Base-by-base conservation (phyloP, 2,329 filamentous ascomycete species). In the Beauveria australis region DNA sequence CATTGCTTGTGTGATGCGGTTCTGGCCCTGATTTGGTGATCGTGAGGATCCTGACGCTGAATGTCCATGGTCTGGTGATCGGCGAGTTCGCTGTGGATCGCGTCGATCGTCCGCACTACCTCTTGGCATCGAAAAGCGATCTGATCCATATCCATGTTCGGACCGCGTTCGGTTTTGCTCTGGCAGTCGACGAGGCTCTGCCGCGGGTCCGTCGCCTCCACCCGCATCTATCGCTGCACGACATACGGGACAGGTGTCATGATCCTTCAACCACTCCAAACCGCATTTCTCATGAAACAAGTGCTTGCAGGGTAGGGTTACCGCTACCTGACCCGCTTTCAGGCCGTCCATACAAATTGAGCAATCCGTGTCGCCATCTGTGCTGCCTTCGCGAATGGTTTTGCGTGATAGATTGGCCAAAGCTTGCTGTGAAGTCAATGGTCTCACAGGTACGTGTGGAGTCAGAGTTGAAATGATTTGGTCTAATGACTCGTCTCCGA, bases 281-380 rank as follows among this genome's bases (percentile, higher is more conserved):
- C 94, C 89, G 68, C 93, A 97, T 28, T 83, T 78, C 61, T 87
- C 87, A 69, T 97, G 93, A 72, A 96, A 97, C 91, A 91, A 96
- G 70, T 99, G 94, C 62, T 85, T 88, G 75, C 94, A 99, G 0
- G 92, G 92, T 55, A 99, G 75, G 51, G 87, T 81, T 0, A 89
- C 83, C 5, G 93, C 90, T 70, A 89, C 85, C 33, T 89, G 86
- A 12, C 86, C 89, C 41, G 89, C 70, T 28, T 84, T 80, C 63
- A 95, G 87, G 30, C 89, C 84, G 60, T 97, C 92, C 78, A 97
- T 96, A 74, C 94, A 99, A 62, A 99, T 96, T 41, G 90, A 92
- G 72, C 94, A 99, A 69, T 97, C 92, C 47, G 86, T 88, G 61
- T 88, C 89, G 7, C 81, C 82, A 59, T 85, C 83, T 0, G 76